A percentile compares a stretch with the other conserved stretches of the same genome.
Evolutionary conservation across 352 stramenopile species (phyloP).

Genomic region (Saprolegnia parasitica): DNA sequence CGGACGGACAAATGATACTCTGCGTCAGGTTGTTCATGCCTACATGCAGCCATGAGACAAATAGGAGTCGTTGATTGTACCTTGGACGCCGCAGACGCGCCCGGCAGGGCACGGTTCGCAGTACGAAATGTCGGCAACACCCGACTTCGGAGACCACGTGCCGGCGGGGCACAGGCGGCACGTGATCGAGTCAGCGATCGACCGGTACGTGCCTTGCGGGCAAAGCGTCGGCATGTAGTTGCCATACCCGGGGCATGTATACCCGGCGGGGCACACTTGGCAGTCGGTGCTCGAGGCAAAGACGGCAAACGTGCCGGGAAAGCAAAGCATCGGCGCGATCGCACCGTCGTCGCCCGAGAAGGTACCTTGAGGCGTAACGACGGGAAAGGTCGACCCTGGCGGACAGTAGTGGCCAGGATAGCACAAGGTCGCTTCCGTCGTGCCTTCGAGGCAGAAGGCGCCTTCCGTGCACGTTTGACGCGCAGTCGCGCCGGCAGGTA

Average conservation of each 20-base stretch:
- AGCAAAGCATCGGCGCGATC: constrained; percentile 93
- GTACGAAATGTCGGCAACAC: constrained; percentile 91
- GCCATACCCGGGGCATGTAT: constrained; percentile 91
- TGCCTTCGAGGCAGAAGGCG: constrained; percentile 86
- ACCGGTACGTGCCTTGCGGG: constrained; percentile 90
- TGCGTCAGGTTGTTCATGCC: constrained; percentile 81
- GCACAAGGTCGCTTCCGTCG: constrained; percentile 66
- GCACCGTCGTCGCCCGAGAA: constrained; percentile 84
- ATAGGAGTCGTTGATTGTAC: constrained; percentile 14
- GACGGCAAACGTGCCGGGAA: constrained; percentile 95
- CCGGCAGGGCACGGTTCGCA: constrained; percentile 94
- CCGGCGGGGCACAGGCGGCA: constrained; percentile 92
- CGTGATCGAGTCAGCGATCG: constrained; percentile 91
- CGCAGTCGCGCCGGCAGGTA: constrained; percentile 70
- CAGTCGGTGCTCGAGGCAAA: constrained; percentile 85
- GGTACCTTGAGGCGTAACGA: constrained; percentile 87
- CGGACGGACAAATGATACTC: constrained; percentile 87
- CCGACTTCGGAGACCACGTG: constrained; percentile 91
- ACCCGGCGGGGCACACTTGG: constrained; percentile 90
- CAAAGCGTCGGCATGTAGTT: constrained; percentile 96
- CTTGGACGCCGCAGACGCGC: constrained; percentile 87
- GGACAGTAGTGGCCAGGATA: constrained; percentile 96
- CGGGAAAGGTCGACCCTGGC: constrained; percentile 79
- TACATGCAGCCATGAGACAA: constrained; percentile 29
- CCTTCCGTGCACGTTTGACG: constrained; percentile 94